A percentile compares a stretch with the other conserved stretches of the same genome.
Conservation (phyloP, 345 rosid species). For the Punica granatum region DNA sequence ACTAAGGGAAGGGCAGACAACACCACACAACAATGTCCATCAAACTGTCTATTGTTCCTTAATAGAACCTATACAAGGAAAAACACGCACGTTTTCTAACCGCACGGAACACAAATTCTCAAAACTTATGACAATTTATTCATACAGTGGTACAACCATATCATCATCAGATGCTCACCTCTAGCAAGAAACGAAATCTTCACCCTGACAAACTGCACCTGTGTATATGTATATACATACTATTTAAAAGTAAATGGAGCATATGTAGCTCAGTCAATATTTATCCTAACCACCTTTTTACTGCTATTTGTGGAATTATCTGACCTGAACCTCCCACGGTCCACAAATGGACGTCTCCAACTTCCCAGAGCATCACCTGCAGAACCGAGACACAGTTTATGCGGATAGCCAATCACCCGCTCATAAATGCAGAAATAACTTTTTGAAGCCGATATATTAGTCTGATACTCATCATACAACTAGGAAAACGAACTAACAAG, state of each 20-base stretch:
- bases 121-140: neutral
- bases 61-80: too few relatives aligned
- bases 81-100: too few relatives aligned
- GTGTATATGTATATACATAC: too few relatives aligned
- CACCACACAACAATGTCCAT: too few relatives aligned
- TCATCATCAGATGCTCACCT: neutral
- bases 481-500: neutral
- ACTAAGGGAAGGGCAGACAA: too few relatives aligned
- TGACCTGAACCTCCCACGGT: constrained; percentile 11
- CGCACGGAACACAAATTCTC: too few relatives aligned
- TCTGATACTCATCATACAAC: neutral
- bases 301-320: constrained; percentile 17
- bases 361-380: constrained; percentile 13
- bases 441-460: too few relatives aligned
- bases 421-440: constrained; percentile 18
- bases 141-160: neutral
- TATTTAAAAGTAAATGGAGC: neutral
- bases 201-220: too few relatives aligned
- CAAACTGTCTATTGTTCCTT: too few relatives aligned
- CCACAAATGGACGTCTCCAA: constrained; percentile 34
- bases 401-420: neutral
- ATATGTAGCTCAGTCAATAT: constrained; percentile 36
- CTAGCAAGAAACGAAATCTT: too few relatives aligned
- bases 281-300: constrained; percentile 67
- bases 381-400: neutral